Conservation (phyloP, 257 asterid genomes). For the Haberlea rhodopensis region DNA sequence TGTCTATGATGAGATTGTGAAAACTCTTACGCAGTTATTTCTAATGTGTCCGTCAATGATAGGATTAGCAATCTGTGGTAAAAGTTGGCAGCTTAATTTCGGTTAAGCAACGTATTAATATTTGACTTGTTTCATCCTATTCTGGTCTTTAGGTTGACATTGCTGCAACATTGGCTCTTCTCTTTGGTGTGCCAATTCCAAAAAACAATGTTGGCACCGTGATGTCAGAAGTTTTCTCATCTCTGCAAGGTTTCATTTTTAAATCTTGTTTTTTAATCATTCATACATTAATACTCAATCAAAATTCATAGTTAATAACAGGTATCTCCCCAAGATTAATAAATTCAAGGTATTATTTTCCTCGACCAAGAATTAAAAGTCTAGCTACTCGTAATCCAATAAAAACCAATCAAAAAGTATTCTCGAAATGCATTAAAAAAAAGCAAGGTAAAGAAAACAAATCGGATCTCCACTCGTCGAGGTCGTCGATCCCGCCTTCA, state of each 20-base stretch:
- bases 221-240: conserved; percentile 56
- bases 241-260: conserved; percentile 55
- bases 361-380: no score
- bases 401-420: no score
- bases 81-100: conserved; percentile 1
- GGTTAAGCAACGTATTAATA: conserved; percentile 14
- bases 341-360: no score
- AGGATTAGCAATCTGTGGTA: background rate
- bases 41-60: background rate
- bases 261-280: conserved; percentile 16
- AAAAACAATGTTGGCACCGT: conserved; percentile 77
- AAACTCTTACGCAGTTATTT: background rate
- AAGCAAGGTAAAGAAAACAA: no score
- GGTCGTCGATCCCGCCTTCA: no score
- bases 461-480: no score
- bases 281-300: conserved; percentile 6
- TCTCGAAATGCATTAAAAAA: no score
- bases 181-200: conserved; percentile 90
- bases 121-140: conserved; percentile 22
- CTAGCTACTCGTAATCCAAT: no score
- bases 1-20: background rate
- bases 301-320: no score
- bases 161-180: conserved; percentile 81
- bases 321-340: no score
- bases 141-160: conserved; percentile 71